Percentiles rank a stretch among this genome's conserved stretches.
phyloP scores from a whole-genome alignment of 768 basidiomycete genomes.

The Leccinum incarnatum region DNA sequence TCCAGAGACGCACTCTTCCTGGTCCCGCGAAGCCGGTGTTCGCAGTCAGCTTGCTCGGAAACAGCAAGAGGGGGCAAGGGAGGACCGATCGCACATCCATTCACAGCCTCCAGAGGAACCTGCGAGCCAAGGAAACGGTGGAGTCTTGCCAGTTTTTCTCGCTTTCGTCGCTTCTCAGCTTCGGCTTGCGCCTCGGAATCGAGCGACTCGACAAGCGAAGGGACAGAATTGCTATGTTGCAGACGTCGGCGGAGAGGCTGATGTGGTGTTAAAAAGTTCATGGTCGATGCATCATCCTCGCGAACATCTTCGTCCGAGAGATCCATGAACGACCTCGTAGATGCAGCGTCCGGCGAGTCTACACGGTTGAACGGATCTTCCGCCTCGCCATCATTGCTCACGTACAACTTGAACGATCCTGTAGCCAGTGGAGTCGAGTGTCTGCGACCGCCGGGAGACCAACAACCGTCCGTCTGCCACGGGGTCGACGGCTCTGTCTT shows the following conservation, averaged over 20 bases:
- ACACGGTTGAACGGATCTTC: conserved; percentile 6
- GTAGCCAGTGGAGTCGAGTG: conserved; percentile 57
- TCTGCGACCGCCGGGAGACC: conserved; percentile 38
- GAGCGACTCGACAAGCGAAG: conserved; percentile 48
- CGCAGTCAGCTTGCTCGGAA: conserved; percentile 31
- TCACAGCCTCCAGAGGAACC: conserved; percentile 67
- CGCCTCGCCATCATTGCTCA: conserved; percentile 7
- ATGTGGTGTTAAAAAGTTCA: conserved; percentile 30
- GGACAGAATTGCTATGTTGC: conserved; percentile 39
- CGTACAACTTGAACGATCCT: conserved; percentile 37
- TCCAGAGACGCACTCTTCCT: conserved; percentile 44
- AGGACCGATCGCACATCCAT: conserved; percentile 40
- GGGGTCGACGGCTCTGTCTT: conserved; percentile 27
- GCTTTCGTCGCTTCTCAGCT: conserved; percentile 61
- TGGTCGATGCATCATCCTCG: conserved; percentile 33
- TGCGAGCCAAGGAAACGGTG: conserved; percentile 85
- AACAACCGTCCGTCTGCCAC: conserved; percentile 37
- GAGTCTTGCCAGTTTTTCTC: conserved; percentile 75
- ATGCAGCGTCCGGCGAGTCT: conserved; percentile 22
- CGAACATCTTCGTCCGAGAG: conserved; percentile 59
- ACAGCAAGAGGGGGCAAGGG: conserved; percentile 32
- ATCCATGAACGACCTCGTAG: conserved; percentile 54
- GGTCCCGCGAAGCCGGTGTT: conserved; percentile 46
- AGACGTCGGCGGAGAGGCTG: conserved; percentile 20
- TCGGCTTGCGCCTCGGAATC: conserved; percentile 55